These are phyloP conservation scores for Leccinum angustisporum DNA, from an alignment of 1,284 basidiomycete species.

Conservation along the genomic window DNA sequence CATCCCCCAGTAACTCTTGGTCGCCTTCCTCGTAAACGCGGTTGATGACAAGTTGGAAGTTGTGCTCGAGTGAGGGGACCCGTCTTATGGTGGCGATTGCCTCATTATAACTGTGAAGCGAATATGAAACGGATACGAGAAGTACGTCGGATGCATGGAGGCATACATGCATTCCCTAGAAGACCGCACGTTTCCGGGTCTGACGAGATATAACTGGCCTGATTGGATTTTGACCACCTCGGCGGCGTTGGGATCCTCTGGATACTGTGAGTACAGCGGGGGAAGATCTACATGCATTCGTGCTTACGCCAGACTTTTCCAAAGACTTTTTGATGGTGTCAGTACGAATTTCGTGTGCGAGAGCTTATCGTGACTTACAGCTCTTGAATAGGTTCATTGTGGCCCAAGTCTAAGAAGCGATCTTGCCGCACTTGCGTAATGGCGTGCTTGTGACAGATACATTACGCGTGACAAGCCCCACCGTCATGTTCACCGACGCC, in stretches of 20 bases:
- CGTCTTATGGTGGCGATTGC: slow-evolving; percentile 94
- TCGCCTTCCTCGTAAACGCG: slow-evolving; percentile 95
- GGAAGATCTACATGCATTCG: slow-evolving; percentile 11
- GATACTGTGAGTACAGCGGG: slow-evolving; percentile 21
- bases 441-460: slow-evolving; percentile 27
- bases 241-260: slow-evolving; percentile 83
- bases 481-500: slow-evolving; percentile 14
- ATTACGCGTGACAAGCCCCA: slow-evolving; percentile 21
- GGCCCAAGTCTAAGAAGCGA: slow-evolving; percentile 22
- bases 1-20: slow-evolving; percentile 90
- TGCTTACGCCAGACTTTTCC: slow-evolving; percentile 93
- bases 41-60: slow-evolving; percentile 96
- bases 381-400: slow-evolving; percentile 81
- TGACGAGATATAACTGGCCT: slow-evolving; percentile 89
- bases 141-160: neutral
- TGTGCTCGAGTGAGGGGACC: slow-evolving; percentile 77
- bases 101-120: slow-evolving; percentile 78
- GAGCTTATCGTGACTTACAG: slow-evolving; percentile 51
- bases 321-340: slow-evolving; percentile 59
- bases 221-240: slow-evolving; percentile 94
- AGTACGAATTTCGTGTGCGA: slow-evolving; percentile 12
- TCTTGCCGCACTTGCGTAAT: slow-evolving; percentile 4
- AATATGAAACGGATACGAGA: slow-evolving; percentile 7
- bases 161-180: slow-evolving; percentile 97
- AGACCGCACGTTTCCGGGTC: slow-evolving; percentile 88